phyloP scores from a whole-genome alignment of 345 rosid species.

The Conringia planisiliqua region DNA sequence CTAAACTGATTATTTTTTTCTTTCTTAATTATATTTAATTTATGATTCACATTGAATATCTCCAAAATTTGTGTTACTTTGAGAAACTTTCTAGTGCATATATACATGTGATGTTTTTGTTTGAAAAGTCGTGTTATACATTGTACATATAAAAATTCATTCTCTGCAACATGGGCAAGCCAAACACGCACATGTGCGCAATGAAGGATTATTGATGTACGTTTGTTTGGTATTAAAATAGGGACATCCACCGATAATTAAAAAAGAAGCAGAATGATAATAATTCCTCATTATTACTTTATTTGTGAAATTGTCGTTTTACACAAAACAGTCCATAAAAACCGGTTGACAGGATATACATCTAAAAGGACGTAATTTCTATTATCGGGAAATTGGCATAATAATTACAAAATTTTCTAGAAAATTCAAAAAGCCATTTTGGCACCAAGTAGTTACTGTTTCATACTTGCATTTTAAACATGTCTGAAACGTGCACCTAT shows the following conservation, averaged over 20 bases:
- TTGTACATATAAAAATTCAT: background rate
- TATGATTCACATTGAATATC: background rate
- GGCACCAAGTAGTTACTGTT: slow-evolving; percentile 13
- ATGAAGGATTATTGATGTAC: slow-evolving; percentile 2
- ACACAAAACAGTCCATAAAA: background rate
- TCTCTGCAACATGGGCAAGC: slow-evolving; percentile 23
- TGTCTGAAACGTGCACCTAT: slow-evolving; percentile 17
- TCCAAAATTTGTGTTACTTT: background rate
- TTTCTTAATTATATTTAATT: no score
- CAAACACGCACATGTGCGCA: slow-evolving; percentile 27
- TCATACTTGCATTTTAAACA: slow-evolving; percentile 1
- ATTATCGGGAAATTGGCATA: slow-evolving; percentile 5
- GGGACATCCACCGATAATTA: background rate
- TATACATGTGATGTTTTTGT: slow-evolving; percentile 10
- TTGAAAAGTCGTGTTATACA: slow-evolving; percentile 21
- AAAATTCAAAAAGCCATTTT: background rate
- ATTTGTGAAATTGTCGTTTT: background rate
- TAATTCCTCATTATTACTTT: background rate
- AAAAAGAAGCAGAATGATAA: background rate
- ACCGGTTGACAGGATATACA: background rate
- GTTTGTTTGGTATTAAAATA: slow-evolving; percentile 8
- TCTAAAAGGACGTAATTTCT: slow-evolving; percentile 6
- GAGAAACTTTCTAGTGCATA: background rate
- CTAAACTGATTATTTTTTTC: no score
- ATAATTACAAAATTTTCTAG: slow-evolving; percentile 1